These are phyloP conservation scores for Vararia minispora DNA, from an alignment of 768 basidiomycete species.

Conservation along the genomic window DNA sequence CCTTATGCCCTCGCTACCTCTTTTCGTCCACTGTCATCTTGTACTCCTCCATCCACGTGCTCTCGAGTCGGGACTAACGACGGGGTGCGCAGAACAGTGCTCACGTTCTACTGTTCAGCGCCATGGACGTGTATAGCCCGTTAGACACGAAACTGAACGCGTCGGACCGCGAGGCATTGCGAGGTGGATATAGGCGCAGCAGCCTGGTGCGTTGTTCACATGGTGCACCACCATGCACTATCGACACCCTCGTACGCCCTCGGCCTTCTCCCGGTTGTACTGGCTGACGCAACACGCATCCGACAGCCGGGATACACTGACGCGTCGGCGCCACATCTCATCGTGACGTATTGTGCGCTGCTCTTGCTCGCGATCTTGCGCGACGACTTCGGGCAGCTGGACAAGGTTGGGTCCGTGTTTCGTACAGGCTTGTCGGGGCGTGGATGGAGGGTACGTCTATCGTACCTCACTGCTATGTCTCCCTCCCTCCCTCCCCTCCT, in stretches of 20 bases:
- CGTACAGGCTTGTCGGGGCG: constrained; percentile 58
- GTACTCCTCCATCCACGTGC: neutral
- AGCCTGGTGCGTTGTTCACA: constrained; percentile 38
- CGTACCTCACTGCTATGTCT: constrained; percentile 7
- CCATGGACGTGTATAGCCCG: constrained; percentile 60
- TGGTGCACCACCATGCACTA: constrained; percentile 1
- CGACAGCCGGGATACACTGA: constrained; percentile 29
- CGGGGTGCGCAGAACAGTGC: constrained; percentile 44
- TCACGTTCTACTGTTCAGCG: constrained; percentile 83
- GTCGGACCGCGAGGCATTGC: constrained; percentile 47
- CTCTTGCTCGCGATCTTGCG: constrained; percentile 71
- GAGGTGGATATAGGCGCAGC: constrained; percentile 85
- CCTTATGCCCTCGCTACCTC: no score
- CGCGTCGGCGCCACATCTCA: constrained; percentile 70
- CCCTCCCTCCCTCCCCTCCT: no score
- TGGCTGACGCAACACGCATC: constrained; percentile 6
- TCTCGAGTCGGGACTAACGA: neutral
- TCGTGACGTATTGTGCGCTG: constrained; percentile 87
- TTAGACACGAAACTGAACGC: constrained; percentile 32
- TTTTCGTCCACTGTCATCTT: constrained; percentile 48
- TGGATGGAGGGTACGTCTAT: constrained; percentile 65
- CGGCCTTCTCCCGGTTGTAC: neutral
- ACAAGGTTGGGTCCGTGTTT: constrained; percentile 57
- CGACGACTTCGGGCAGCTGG: constrained; percentile 63
- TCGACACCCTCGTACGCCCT: neutral